Evolutionary conservation across 257 asterid genomes (phyloP), one percentile per base, ranked within the genome.

Genomic region (Petunia secreta): DNA sequence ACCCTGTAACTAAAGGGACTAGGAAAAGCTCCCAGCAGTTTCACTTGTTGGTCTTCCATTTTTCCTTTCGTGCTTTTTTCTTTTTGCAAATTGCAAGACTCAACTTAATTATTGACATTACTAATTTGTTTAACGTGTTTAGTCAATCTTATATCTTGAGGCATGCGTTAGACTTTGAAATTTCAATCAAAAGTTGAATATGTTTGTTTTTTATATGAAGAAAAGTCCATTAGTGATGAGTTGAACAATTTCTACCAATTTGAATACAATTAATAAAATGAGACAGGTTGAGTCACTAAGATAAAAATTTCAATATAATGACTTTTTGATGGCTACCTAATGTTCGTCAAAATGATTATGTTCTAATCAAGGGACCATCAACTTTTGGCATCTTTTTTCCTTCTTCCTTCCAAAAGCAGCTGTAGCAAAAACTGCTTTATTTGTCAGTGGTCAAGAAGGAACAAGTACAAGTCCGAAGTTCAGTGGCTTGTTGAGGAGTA

Each of bases 21-120:
- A 40, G 80, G 84, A 81, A 83, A 85, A 68, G 40, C 64, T 48
- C 86, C 84, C 2, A 65, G 77, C n/a, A 80, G 67, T 62, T 85
- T 82, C 43, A 85, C 54, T 75, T 82, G 84, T 2, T 25, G 25
- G 25, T 79, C 78, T 63, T 46, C 84, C 82, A 80, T 84, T 53
- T 8, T 4, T 6, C 3, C 4, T 4, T 4, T 0, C 2, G 7
- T 6, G n/a, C 75, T 43, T 67, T 37, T 43, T 7, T 0, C 9
- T 44, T n/a, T 68, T 68, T 8, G 41, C 59, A 69, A 69, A 46
- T 46, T 44, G 8, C 58, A 69, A 69, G 58, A 0, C 55, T 50
- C 55, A 50, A 50, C 54, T 48, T 25, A 25, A 25, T 25, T 48
- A 48, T 48, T 48, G 54, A 9, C 54, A 48, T 48, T 48, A 11